Evolutionary conservation across 129 eudicot genomes (phyloP), one percentile per base, ranked within the genome.

Genomic region (Smallanthus sonchifolius): DNA sequence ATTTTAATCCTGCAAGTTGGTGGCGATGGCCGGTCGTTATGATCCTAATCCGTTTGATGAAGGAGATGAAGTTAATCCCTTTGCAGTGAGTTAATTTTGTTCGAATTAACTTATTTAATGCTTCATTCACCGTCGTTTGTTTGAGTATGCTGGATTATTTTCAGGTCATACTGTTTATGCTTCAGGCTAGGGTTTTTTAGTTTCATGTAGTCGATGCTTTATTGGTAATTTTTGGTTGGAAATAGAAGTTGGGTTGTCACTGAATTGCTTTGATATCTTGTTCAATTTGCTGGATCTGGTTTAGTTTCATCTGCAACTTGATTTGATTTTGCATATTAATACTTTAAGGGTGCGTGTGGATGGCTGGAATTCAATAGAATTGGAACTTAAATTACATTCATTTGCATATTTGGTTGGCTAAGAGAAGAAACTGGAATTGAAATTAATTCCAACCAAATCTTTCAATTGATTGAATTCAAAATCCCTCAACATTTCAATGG

Each of bases 41-140:
- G 82, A 78, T 70, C 82, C 76, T 28, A 78, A 78, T 38, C 82
- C 82, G n/a, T 70, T 78, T 48, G 82, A 78, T 13, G 82, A 70
- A 70, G 82, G 65, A 24, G 77, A 78, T 60, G 82, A 78, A 78
- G 82, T 60, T 37, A 78, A 78, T 62, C 82, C 76, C 14, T 78
- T 78, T 49, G 65, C 82, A 70, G 82, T 78, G 70, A 70, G 82
- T 59, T 45, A 43, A 9, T 2, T 45, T 38, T 67, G 7, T 30
- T 20, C n/a, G 0, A 43, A 32, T 77, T 57, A 24, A 77, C 62
- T 42, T 77, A 40, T 10, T 4, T 67, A 16, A 43, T 44, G 28
- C 19, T 76, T 67, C 20, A n/a, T 54, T 38, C 16, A 30, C 5
- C 48, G 42, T 42, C 1, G 61, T 65, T 52, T 40, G 2, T 39